A percentile compares a stretch with the other conserved stretches of the same genome.
phyloP scores from a whole-genome alignment of 2,329 filamentous ascomycete species.

The Cladobotryum mycophilum region DNA sequence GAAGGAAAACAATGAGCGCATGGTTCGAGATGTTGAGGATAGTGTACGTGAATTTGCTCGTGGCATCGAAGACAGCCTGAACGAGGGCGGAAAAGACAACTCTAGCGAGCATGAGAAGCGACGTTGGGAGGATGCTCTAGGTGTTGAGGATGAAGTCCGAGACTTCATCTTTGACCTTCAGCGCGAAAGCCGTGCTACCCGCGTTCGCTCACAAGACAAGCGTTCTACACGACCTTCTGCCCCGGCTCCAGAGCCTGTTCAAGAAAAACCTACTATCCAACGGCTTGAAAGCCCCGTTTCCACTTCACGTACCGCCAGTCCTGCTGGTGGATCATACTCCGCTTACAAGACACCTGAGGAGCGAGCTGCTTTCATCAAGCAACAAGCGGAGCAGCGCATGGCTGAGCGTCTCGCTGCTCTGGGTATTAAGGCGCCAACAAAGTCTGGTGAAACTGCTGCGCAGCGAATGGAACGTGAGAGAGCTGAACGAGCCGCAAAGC shows the following conservation, averaged over 20 bases:
- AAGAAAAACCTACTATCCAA: constrained; percentile 21
- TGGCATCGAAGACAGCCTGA: constrained; percentile 79
- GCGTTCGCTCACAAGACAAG: constrained; percentile 56
- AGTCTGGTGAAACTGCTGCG: constrained; percentile 71
- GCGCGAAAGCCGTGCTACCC: constrained; percentile 71
- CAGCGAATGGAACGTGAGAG: constrained; percentile 86
- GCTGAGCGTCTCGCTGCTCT: constrained; percentile 90
- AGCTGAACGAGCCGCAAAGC: constrained; percentile 77
- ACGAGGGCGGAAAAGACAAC: constrained; percentile 69
- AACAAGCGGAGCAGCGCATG: constrained; percentile 95
- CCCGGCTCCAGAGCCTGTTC: constrained; percentile 37
- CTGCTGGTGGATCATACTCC: constrained; percentile 62
- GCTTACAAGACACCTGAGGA: constrained; percentile 89
- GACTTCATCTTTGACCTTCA: constrained; percentile 98
- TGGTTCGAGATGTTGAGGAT: constrained; percentile 95
- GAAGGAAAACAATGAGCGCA: constrained; percentile 88
- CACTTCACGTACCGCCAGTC: constrained; percentile 44
- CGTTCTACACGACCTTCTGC: constrained; percentile 37
- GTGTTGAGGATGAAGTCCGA: constrained; percentile 92
- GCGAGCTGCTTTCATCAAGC: constrained; percentile 90
- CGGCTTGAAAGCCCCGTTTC: constrained; percentile 43
- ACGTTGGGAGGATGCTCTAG: constrained; percentile 91
- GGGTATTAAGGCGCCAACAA: constrained; percentile 77
- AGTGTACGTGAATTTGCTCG: constrained; percentile 84
- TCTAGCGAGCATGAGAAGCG: constrained; percentile 84